Evolutionary conservation across 345 rosid species (phyloP).

Genomic region (Aquilaria malaccensis): DNA sequence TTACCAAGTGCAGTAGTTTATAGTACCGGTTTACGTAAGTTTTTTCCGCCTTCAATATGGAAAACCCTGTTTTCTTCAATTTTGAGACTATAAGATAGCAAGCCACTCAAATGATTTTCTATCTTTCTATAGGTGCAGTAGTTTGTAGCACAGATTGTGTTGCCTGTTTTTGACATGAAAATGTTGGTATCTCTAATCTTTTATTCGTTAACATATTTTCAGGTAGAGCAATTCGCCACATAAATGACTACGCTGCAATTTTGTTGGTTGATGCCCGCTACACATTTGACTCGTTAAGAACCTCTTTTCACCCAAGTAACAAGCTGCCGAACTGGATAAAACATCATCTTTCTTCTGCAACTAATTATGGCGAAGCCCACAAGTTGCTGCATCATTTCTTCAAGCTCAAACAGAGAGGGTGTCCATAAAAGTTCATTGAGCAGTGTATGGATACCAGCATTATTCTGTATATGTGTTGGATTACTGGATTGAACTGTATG

Average conservation of each 20-base stretch:
- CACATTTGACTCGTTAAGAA: slow-evolving; percentile 44
- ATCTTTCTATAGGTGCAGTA: not conserved
- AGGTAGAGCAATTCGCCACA: slow-evolving; percentile 91
- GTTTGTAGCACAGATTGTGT: not conserved
- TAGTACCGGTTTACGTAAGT: not conserved
- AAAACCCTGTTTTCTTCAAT: too few species aligned
- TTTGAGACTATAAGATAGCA: not conserved
- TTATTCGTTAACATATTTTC: not conserved
- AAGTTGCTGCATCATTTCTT: slow-evolving; percentile 70
- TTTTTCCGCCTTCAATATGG: too few species aligned
- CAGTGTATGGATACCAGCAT: too few species aligned
- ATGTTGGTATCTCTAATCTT: not conserved
- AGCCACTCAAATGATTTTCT: not conserved
- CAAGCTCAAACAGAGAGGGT: slow-evolving; percentile 29
- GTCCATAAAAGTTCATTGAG: not conserved
- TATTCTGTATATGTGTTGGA: too few species aligned
- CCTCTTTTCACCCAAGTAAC: slow-evolving; percentile 55
- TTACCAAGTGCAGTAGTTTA: too few species aligned
- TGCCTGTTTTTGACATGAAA: too few species aligned
- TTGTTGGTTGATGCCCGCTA: slow-evolving; percentile 76
- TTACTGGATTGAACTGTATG: too few species aligned
- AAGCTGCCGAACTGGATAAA: slow-evolving; percentile 86
- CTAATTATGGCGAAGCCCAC: slow-evolving; percentile 85
- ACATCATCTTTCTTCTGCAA: slow-evolving; percentile 48
- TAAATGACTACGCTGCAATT: slow-evolving; percentile 80